Evolutionary conservation across 2,329 filamentous ascomycete species (phyloP).

Genomic region (Talaromyces sp.): DNA sequence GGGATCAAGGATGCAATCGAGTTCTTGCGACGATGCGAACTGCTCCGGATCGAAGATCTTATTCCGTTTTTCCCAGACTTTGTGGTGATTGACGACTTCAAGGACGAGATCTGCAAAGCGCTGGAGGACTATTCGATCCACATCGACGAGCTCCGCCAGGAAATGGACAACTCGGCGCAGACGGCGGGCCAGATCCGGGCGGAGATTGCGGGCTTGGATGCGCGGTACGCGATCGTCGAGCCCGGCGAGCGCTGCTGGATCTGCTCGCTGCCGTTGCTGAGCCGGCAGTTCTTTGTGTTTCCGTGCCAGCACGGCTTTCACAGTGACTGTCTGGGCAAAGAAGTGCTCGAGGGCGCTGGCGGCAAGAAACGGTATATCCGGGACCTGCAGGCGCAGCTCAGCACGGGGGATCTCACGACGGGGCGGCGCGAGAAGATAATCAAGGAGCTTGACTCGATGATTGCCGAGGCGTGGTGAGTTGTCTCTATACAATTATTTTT

Average conservation of each 20-base stretch:
- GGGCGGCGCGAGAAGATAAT: constrained; percentile 75
- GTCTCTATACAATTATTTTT: background rate
- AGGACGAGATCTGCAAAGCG: constrained; percentile 92
- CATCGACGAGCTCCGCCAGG: constrained; percentile 80
- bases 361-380: constrained; percentile 73
- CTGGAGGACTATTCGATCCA: constrained; percentile 89
- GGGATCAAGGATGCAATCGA: constrained; percentile 92
- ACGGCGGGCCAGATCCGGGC: constrained; percentile 87
- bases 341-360: constrained; percentile 77
- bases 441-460: constrained; percentile 82
- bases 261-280: constrained; percentile 78
- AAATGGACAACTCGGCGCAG: constrained; percentile 91
- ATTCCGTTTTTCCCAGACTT: constrained; percentile 99
- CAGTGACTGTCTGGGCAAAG: constrained; percentile 83
- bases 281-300: constrained; percentile 94
- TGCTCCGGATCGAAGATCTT: constrained; percentile 90
- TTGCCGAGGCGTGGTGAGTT: constrained; percentile 78
- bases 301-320: constrained; percentile 98
- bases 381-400: constrained; percentile 79
- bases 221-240: constrained; percentile 91
- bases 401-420: constrained; percentile 65
- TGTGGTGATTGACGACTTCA: constrained; percentile 97
- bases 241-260: constrained; percentile 91
- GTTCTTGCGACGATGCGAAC: constrained; percentile 83
- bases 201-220: constrained; percentile 80